These are phyloP conservation scores for Puccinia sorghi DNA, from an alignment of 1,284 basidiomycete species.

Conservation along the genomic window DNA sequence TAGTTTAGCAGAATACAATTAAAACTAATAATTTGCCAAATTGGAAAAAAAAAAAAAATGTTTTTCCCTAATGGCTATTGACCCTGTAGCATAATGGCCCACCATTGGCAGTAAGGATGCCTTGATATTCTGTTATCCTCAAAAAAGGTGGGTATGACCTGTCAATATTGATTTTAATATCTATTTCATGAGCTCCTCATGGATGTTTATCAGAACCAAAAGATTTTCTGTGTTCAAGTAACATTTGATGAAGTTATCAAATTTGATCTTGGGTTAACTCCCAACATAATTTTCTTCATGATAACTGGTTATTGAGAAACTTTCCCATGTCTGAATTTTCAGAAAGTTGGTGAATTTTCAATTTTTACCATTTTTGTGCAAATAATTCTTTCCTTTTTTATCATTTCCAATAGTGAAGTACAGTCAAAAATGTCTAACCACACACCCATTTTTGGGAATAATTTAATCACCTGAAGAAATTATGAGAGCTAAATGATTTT, in stretches of 20 bases:
- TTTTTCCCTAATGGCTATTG: too few relatives aligned
- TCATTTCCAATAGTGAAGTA: conserved; percentile 17
- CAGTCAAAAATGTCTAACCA: too few relatives aligned
- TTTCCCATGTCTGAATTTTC: not conserved
- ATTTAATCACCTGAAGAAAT: too few relatives aligned
- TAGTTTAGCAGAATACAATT: too few relatives aligned
- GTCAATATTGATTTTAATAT: not conserved
- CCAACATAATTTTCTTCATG: not conserved
- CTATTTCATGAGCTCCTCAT: not conserved
- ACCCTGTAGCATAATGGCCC: too few relatives aligned
- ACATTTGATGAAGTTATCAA: not conserved
- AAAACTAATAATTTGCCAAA: too few relatives aligned
- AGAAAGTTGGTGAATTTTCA: not conserved
- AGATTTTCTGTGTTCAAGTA: not conserved
- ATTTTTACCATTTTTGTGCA: not conserved
- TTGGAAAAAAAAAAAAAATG: too few relatives aligned
- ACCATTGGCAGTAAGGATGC: too few relatives aligned
- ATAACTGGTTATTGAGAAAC: not conserved
- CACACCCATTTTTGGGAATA: too few relatives aligned
- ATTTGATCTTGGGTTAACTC: not conserved
- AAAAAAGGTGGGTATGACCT: not conserved
- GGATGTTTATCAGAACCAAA: not conserved
- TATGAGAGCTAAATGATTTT: too few relatives aligned
- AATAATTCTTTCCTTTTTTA: not conserved
- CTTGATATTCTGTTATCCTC: not conserved